Evolutionary conservation across 306 rosid species (phyloP), one percentile per base, ranked within the genome.

Genomic region (Datisca glomerata): DNA sequence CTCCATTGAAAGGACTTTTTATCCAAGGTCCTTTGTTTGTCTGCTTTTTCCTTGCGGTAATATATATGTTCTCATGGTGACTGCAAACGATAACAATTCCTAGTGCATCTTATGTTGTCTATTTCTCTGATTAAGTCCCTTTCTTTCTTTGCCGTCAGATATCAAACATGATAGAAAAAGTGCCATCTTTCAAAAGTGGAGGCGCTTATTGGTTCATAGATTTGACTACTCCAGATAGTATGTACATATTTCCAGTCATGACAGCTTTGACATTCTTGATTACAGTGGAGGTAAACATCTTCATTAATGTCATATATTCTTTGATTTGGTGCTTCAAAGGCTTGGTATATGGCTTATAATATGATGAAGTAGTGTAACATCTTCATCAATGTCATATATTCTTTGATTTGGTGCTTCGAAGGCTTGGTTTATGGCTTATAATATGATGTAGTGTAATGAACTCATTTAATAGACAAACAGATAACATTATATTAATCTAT

Each of bases 31-130:
- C 95, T 55, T 19, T 89, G 47, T 89, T 89, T 58, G 12, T 89
- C 65, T 71, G 93, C 49, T 84, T 89, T 70, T 84, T 84, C 63
- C 75, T 84, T 29, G 98, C 93, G n/a, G 98, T 89, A 78, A 83
- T 72, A 45, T 60, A 54, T 40, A 56, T 60, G 24, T 60, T 47
- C 36, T 35, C 31, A 47, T 21, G 27, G 46, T 41, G 20, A 20
- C 29, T 52, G 33, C 18, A 12, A 48, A 22, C 49, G 37, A 36
- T 50, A 11, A 44, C 27, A 25, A 53, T 52, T 37, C n/a, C 43
- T 51, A 31, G 25, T 22, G 43, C 12, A 24, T 31, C 36, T 8
- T 31, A 3, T 31, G n/a, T 8, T 12, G 2, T 31, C 3, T 31
- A 31, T 1, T 31, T 11, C 0, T 31, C n/a, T 43, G 31, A 14